These are phyloP conservation scores for Leucocoprinus birnbaumii DNA, from an alignment of 768 basidiomycete genomes.

Conservation along the genomic window DNA sequence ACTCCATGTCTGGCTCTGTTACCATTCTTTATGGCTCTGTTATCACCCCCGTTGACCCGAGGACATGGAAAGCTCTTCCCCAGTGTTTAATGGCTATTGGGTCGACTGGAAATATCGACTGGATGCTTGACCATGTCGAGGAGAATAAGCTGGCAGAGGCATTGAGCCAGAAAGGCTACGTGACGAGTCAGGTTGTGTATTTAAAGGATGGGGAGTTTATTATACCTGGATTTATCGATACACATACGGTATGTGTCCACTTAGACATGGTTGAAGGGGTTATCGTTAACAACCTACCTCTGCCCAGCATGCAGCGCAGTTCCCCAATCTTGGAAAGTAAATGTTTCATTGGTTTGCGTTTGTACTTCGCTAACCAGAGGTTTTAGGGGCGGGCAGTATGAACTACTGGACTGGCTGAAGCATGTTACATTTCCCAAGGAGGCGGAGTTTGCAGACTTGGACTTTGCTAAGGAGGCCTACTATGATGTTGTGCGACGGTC, in stretches of 20 bases:
- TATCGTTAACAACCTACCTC: background rate
- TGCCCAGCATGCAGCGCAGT: constrained; percentile 81
- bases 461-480: constrained; percentile 72
- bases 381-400: constrained; percentile 66
- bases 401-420: constrained; percentile 87
- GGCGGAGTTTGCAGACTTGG: constrained; percentile 62
- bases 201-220: constrained; percentile 62
- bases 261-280: background rate
- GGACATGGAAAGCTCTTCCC: constrained; percentile 42
- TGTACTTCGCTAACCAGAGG: background rate
- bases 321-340: constrained; percentile 68
- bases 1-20: constrained; percentile 15
- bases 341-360: constrained; percentile 14
- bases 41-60: constrained; percentile 48
- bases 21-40: constrained; percentile 50
- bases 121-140: constrained; percentile 63
- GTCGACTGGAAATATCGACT: constrained; percentile 52
- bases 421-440: constrained; percentile 89
- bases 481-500: constrained; percentile 65
- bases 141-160: constrained; percentile 43
- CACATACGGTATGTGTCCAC: constrained; percentile 69
- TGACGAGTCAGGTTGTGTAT: constrained; percentile 38
- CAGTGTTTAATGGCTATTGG: constrained; percentile 54
- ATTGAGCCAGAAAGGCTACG: constrained; percentile 48
- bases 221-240: constrained; percentile 89